These are phyloP conservation scores for Venturia pyrina DNA, from an alignment of 2,329 filamentous ascomycete species.

Conservation along the genomic window DNA sequence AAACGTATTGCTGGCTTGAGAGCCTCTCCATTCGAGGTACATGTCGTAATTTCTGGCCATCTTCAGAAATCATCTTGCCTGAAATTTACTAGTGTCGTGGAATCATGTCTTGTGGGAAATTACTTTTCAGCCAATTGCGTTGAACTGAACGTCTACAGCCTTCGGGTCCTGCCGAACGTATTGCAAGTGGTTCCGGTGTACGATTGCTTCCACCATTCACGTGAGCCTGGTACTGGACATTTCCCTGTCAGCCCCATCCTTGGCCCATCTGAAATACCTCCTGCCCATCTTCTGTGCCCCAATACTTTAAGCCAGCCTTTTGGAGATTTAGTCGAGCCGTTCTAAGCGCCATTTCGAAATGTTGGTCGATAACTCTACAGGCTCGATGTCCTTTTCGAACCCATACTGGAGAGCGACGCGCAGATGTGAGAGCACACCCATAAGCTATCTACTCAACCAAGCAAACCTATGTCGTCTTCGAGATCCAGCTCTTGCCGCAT, in stretches of 20 bases:
- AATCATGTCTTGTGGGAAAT: too few species aligned
- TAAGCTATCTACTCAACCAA: neutral
- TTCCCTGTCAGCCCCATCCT: neutral
- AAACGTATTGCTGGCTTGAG: too few species aligned
- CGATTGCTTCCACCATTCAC: neutral
- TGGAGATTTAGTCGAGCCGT: neutral
- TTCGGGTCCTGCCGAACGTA: neutral
- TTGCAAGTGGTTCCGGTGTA: neutral
- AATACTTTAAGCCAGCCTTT: too few species aligned
- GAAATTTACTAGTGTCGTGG: neutral
- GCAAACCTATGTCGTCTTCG: slow-evolving; percentile 2
- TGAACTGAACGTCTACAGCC: neutral
- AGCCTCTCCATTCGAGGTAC: too few species aligned
- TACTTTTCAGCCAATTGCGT: neutral
- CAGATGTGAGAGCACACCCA: neutral
- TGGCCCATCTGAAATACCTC: neutral
- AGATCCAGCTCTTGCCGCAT: slow-evolving; percentile 1
- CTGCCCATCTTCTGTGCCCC: neutral
- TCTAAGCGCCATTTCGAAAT: neutral
- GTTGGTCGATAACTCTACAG: neutral
- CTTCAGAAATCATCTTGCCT: too few species aligned
- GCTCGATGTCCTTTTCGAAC: neutral
- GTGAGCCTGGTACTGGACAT: neutral
- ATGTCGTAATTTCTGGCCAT: too few species aligned
- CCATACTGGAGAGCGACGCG: neutral